Conservation (phyloP, 1,139 yeast species). For the Wickerhamiella pararugosa region DNA sequence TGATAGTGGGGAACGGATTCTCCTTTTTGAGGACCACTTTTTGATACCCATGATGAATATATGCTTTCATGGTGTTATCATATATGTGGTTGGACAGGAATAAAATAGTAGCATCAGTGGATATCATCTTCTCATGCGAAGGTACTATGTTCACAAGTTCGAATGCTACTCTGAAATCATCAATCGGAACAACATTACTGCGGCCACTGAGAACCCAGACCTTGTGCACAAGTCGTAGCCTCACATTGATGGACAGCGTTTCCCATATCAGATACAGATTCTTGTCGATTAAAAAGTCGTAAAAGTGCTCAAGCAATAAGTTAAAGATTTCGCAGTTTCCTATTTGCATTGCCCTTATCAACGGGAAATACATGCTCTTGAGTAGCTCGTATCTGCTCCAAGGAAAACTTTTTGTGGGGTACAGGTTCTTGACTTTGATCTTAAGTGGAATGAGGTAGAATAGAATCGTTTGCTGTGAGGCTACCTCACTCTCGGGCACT, state of each 20-base stretch:
- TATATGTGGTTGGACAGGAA: constrained; percentile 52
- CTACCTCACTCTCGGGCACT: constrained; percentile 20
- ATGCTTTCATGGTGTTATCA: constrained; percentile 58
- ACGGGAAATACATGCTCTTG: constrained; percentile 31
- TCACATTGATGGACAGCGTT: constrained; percentile 36
- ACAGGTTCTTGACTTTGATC: constrained; percentile 18
- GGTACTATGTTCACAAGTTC: constrained; percentile 14
- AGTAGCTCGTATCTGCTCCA: constrained; percentile 36
- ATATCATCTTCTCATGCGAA: constrained; percentile 6
- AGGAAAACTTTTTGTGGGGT: constrained; percentile 26
- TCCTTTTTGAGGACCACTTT: constrained; percentile 66
- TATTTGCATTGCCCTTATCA: constrained; percentile 34
- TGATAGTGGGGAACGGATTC: constrained; percentile 46
- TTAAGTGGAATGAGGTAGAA: constrained; percentile 26
- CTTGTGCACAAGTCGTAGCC: constrained; percentile 38
- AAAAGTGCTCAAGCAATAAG: constrained; percentile 30
- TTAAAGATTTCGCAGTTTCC: constrained; percentile 47
- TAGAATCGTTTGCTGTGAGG: constrained; percentile 27
- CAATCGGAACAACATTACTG: constrained; percentile 33
- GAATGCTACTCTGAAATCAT: constrained; percentile 35
- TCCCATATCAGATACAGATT: constrained; percentile 52
- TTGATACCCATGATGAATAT: constrained; percentile 59
- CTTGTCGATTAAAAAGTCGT: constrained; percentile 38
- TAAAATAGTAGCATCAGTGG: constrained; percentile 51
- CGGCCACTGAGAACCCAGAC: constrained; percentile 28